These are phyloP conservation scores for Cryptococcus sp. DNA, from an alignment of 1,284 basidiomycete species.

Conservation along the genomic window DNA sequence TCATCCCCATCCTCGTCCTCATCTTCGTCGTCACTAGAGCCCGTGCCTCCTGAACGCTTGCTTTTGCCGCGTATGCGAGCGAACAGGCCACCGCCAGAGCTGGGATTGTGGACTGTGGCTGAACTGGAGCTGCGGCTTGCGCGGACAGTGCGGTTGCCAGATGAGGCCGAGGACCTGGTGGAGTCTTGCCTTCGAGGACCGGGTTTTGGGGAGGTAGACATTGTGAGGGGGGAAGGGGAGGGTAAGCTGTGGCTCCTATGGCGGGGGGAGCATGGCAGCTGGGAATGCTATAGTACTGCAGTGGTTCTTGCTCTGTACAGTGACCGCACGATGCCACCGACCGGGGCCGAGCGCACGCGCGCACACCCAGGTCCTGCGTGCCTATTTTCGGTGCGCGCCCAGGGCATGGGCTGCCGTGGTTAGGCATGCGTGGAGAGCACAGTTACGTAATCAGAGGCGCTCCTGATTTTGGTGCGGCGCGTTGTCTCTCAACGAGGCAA, in stretches of 20 bases:
- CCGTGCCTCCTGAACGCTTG: neutral
- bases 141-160: slow-evolving; percentile 20
- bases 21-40: slow-evolving; percentile 3
- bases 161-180: slow-evolving; percentile 21
- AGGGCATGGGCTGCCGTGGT: too few relatives aligned
- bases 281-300: too few relatives aligned
- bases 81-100: slow-evolving; percentile 4
- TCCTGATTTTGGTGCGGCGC: neutral
- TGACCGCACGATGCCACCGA: too few relatives aligned
- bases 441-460: neutral
- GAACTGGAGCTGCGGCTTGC: slow-evolving; percentile 15
- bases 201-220: neutral
- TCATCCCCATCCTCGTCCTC: neutral
- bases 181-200: slow-evolving; percentile 18
- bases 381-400: neutral
- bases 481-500: neutral
- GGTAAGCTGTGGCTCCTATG: neutral
- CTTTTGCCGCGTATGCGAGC: slow-evolving; percentile 4
- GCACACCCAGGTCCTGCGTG: neutral
- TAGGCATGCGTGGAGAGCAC: too few relatives aligned
- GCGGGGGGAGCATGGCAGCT: too few relatives aligned
- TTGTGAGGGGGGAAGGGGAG: neutral
- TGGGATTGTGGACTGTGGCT: neutral
- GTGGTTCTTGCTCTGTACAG: too few relatives aligned
- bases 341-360: too few relatives aligned